phyloP scores from a whole-genome alignment of 225 moss, liverwort and hornwort species.

The Physcomitrium patens region DNA sequence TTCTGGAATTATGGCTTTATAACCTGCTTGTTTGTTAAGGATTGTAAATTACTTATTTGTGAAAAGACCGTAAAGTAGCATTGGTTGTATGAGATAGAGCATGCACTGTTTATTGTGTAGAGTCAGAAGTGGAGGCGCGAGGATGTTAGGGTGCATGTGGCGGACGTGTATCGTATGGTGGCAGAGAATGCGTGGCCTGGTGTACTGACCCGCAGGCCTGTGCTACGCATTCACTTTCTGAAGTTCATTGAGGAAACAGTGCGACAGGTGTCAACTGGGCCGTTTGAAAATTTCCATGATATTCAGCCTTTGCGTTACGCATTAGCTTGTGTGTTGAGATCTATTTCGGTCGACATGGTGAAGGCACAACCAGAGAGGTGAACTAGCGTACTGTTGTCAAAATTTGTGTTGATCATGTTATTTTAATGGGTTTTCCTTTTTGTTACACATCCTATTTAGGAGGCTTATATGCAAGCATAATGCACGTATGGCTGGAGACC shows the following conservation, averaged over 20 bases:
- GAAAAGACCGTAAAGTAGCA: not conserved
- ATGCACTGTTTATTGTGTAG: slow-evolving; percentile 45
- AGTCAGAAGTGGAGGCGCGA: slow-evolving; percentile 99
- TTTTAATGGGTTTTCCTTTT: slow-evolving; percentile 15
- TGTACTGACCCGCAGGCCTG: slow-evolving; percentile 74
- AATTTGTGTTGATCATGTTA: not conserved
- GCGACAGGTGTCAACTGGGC: slow-evolving; percentile 76
- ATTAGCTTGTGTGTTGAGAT: slow-evolving; percentile 90
- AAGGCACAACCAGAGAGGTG: slow-evolving; percentile 85
- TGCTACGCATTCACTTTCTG: slow-evolving; percentile 86
- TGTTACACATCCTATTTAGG: slow-evolving; percentile 10
- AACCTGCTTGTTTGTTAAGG: too few species aligned
- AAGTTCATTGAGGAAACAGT: slow-evolving; percentile 95
- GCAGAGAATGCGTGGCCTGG: slow-evolving; percentile 99
- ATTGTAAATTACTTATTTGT: slow-evolving; percentile 7
- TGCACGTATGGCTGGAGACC: slow-evolving; percentile 1
- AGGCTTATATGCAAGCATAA: slow-evolving; percentile 13
- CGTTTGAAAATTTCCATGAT: slow-evolving; percentile 89
- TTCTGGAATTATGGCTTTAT: not conserved
- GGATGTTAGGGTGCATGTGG: slow-evolving; percentile 95
- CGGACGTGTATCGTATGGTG: slow-evolving; percentile 99
- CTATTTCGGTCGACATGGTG: slow-evolving; percentile 95
- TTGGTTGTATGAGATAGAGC: slow-evolving; percentile 24
- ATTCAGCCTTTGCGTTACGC: slow-evolving; percentile 95
- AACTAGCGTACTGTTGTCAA: slow-evolving; percentile 21